These are phyloP conservation scores for Amphibolis antarctica DNA, from an alignment of 106 monocot genomes.

Conservation along the genomic window DNA sequence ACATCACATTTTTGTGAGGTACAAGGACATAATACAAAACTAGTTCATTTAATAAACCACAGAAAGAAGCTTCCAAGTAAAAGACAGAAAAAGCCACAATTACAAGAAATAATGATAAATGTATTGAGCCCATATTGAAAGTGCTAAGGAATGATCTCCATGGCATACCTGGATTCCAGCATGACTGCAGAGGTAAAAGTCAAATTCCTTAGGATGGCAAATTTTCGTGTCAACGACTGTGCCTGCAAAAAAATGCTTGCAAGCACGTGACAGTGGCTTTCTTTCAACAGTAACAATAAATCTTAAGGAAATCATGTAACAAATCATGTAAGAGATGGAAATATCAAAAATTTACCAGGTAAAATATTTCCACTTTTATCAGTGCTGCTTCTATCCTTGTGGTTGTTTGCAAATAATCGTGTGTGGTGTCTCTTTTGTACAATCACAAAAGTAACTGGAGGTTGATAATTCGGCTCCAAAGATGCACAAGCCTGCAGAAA, in stretches of 20 bases:
- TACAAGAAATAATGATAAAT: too few relatives aligned
- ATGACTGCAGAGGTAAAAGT: slow-evolving; percentile 92
- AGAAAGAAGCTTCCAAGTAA: too few relatives aligned
- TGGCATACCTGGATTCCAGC: slow-evolving; percentile 68
- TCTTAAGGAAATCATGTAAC: too few relatives aligned
- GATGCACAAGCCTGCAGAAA: slow-evolving; percentile 70
- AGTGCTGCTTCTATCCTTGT: slow-evolving; percentile 59
- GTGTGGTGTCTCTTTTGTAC: slow-evolving; percentile 91
- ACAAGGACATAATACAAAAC: too few relatives aligned
- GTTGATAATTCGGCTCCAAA: slow-evolving; percentile 74
- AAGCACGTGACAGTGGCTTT: not conserved
- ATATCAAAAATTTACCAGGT: slow-evolving; percentile 41
- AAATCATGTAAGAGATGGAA: not conserved
- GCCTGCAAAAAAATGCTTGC: slow-evolving; percentile 27
- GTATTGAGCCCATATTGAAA: too few relatives aligned
- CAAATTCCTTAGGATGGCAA: slow-evolving; percentile 86
- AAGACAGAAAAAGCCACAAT: too few relatives aligned
- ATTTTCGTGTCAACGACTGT: slow-evolving; percentile 83
- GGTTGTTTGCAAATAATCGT: slow-evolving; percentile 68
- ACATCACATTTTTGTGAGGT: too few relatives aligned
- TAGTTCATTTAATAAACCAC: too few relatives aligned
- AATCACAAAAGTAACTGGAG: slow-evolving; percentile 81
- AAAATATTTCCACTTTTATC: slow-evolving; percentile 83
- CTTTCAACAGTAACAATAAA: too few relatives aligned
- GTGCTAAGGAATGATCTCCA: not conserved